phyloP scores from a whole-genome alignment of 2,329 filamentous ascomycete species.

The Arthrobotrys pseudoclavata region DNA sequence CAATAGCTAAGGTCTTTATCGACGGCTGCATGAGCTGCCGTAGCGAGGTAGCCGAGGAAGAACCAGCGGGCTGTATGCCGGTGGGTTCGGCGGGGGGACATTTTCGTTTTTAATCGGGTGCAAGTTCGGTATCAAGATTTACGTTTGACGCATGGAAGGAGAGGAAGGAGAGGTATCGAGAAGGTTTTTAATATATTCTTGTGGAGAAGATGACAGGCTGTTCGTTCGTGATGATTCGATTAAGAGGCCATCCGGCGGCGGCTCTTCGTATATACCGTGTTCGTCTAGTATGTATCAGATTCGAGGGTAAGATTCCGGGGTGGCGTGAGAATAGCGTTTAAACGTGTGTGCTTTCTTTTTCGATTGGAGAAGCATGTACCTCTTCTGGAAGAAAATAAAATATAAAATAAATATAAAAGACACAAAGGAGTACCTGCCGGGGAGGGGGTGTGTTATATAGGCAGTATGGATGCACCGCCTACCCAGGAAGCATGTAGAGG shows the following conservation, averaged over 20 bases:
- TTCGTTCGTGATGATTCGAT: constrained; percentile 27
- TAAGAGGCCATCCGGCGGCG: constrained; percentile 31
- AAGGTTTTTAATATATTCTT: not conserved
- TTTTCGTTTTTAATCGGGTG: not conserved
- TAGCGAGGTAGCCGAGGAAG: constrained; percentile 49
- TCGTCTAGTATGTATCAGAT: not conserved
- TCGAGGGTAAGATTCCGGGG: not conserved
- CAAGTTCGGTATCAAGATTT: no score
- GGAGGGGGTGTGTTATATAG: not conserved
- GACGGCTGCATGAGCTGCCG: constrained; percentile 47
- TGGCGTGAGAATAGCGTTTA: constrained; percentile 50
- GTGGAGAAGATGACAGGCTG: constrained; percentile 35
- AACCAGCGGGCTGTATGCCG: constrained; percentile 41
- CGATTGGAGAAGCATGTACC: not conserved
- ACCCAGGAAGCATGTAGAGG: not conserved
- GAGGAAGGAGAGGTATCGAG: not conserved
- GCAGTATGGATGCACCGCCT: not conserved
- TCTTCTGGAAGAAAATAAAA: constrained; percentile 1
- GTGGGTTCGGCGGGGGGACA: constrained; percentile 7
- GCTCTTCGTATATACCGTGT: not conserved
- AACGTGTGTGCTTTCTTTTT: not conserved
- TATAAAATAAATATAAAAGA: not conserved
- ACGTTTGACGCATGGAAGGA: not conserved
- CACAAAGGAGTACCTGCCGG: not conserved
- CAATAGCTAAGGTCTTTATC: constrained; percentile 57